Evolutionary conservation across 192 early-diverging fungal species (phyloP).

Genomic region (Chytriomyces sp.): DNA sequence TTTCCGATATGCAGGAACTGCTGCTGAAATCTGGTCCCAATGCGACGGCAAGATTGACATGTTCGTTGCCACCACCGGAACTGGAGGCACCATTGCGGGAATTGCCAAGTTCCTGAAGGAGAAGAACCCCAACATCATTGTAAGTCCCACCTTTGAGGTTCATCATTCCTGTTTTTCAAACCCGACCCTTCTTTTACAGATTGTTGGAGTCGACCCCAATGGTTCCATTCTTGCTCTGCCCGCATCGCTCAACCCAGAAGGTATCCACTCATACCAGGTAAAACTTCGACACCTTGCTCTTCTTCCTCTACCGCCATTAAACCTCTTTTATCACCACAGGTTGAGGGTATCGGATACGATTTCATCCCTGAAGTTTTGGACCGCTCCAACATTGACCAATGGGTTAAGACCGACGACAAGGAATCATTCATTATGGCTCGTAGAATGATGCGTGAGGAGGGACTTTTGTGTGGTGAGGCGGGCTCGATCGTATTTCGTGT

Average conservation of each 20-base stretch:
- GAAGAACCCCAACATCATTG: constrained; percentile 75
- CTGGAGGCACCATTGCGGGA: constrained; percentile 97
- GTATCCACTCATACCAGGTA: constrained; percentile 71
- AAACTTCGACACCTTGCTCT: neutral
- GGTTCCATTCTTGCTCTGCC: constrained; percentile 94
- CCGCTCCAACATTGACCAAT: constrained; percentile 82
- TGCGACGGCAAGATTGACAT: constrained; percentile 93
- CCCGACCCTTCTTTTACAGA: constrained; percentile 38
- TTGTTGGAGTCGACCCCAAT: constrained; percentile 93
- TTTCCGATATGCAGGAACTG: constrained; percentile 45
- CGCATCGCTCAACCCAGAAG: constrained; percentile 75
- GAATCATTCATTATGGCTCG: constrained; percentile 95
- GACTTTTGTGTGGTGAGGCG: constrained; percentile 83
- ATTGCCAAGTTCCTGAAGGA: constrained; percentile 96
- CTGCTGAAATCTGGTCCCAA: constrained; percentile 60
- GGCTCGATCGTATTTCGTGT: too few species aligned
- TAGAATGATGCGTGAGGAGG: constrained; percentile 95
- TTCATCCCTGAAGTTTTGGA: constrained; percentile 95
- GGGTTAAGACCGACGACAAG: constrained; percentile 97
- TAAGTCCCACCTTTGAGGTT: constrained; percentile 41
- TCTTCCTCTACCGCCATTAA: neutral
- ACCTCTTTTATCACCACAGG: constrained; percentile 42
- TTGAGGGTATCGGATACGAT: constrained; percentile 99
- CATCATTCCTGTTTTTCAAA: neutral
- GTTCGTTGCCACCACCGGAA: constrained; percentile 95